Evolutionary conservation across 1,139 yeast genomes (phyloP).

Genomic region (Pichia inconspicua): DNA sequence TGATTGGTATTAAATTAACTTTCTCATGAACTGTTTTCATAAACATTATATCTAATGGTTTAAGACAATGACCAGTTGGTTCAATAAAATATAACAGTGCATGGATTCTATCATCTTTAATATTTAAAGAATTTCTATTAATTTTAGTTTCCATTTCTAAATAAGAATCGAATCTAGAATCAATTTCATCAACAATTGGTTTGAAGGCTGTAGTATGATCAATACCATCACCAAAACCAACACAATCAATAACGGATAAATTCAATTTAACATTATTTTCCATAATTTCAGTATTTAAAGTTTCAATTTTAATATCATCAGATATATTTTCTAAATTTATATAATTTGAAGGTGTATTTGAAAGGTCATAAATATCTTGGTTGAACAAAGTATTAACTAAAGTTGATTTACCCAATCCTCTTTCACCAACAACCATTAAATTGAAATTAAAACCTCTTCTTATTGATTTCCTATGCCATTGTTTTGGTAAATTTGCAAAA

Average conservation of each 20-base stretch:
- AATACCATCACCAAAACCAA: constrained; percentile 90
- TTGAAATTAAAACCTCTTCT: constrained; percentile 92
- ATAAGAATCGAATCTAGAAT: constrained; percentile 75
- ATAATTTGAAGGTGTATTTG: constrained; percentile 21
- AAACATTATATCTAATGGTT: constrained; percentile 80
- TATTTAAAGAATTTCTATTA: constrained; percentile 50
- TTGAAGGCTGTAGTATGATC: constrained; percentile 88
- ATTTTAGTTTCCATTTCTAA: constrained; percentile 87
- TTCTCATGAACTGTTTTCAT: constrained; percentile 86
- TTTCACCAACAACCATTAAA: constrained; percentile 83
- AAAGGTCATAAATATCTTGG: constrained; percentile 49
- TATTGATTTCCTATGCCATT: constrained; percentile 94
- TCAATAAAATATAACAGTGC: constrained; percentile 87
- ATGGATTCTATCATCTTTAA: constrained; percentile 71
- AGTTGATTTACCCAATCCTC: constrained; percentile 92
- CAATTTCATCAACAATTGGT: constrained; percentile 88
- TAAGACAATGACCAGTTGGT: constrained; percentile 93
- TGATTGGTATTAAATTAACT: constrained; percentile 88
- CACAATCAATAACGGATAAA: constrained; percentile 80
- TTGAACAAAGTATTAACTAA: constrained; percentile 87
- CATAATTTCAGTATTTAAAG: constrained; percentile 67
- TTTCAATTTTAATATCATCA: constrained; percentile 52
- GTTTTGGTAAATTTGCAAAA: constrained; percentile 95
- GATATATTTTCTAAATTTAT: constrained; percentile 19
- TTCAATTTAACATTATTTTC: constrained; percentile 90